phyloP scores from a whole-genome alignment of 352 stramenopile genomes.

The Hyaloperonospora arabidopsidis region DNA sequence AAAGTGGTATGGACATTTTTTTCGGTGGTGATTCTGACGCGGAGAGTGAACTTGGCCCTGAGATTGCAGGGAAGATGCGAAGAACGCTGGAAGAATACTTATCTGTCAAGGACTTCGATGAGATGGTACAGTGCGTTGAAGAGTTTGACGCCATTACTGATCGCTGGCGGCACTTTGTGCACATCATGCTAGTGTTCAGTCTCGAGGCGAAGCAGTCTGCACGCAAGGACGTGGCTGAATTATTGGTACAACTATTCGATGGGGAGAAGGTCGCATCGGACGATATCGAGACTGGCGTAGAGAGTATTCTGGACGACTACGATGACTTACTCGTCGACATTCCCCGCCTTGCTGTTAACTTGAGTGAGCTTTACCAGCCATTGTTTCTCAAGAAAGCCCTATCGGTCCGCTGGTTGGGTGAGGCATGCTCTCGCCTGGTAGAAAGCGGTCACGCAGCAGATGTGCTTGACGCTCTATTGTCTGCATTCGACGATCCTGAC shows the following conservation, averaged over 20 bases:
- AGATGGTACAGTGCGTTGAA: constrained; percentile 69
- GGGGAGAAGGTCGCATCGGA: constrained; percentile 37
- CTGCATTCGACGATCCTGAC: constrained; percentile 26
- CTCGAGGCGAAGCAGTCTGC: constrained; percentile 45
- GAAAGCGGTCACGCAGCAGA: constrained; percentile 39
- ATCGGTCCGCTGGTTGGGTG: constrained; percentile 42
- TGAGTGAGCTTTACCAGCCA: constrained; percentile 52
- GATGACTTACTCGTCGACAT: constrained; percentile 72
- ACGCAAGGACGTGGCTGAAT: constrained; percentile 35
- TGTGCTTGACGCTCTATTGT: constrained; percentile 41
- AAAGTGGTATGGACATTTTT: constrained; percentile 58
- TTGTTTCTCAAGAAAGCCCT: constrained; percentile 51
- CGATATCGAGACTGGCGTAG: constrained; percentile 49
- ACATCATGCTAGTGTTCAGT: constrained; percentile 37
- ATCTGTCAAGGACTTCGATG: constrained; percentile 59
- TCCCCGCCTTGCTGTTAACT: constrained; percentile 44
- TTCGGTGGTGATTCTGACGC: constrained; percentile 50
- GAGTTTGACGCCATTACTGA: constrained; percentile 41
- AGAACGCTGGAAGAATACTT: constrained; percentile 75
- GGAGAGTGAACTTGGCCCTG: constrained; percentile 53
- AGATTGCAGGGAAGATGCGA: constrained; percentile 55
- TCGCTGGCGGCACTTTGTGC: constrained; percentile 65
- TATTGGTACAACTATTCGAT: constrained; percentile 39
- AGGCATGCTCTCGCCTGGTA: constrained; percentile 35
- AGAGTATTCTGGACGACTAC: constrained; percentile 54